These are phyloP conservation scores for Mycena rosella DNA, from an alignment of 768 basidiomycete species.

Conservation along the genomic window DNA sequence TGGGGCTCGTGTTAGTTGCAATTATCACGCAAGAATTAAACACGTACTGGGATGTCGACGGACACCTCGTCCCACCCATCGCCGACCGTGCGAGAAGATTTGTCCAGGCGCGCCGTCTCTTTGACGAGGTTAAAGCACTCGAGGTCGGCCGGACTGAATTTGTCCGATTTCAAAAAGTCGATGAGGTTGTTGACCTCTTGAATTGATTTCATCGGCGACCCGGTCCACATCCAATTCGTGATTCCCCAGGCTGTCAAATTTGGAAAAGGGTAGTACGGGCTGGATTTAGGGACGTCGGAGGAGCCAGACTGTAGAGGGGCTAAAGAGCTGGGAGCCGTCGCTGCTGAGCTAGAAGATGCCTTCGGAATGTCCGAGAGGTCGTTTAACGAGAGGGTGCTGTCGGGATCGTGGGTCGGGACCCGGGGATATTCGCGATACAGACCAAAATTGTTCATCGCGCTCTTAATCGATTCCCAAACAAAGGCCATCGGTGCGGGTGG, in stretches of 20 bases:
- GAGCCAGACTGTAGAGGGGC: background rate
- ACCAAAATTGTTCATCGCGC: slow-evolving; percentile 11
- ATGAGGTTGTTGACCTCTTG: slow-evolving; percentile 4
- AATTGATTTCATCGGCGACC: slow-evolving; percentile 10
- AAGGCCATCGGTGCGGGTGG: background rate
- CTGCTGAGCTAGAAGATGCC: background rate
- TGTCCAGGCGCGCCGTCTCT: slow-evolving; percentile 14
- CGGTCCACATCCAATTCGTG: slow-evolving; percentile 30
- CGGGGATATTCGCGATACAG: slow-evolving; percentile 25
- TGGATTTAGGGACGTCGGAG: background rate
- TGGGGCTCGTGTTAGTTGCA: no score
- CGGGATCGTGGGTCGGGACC: slow-evolving; percentile 20
- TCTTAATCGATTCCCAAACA: slow-evolving; percentile 15
- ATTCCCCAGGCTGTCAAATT: slow-evolving; percentile 16
- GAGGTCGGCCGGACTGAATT: background rate
- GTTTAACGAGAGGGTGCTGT: slow-evolving; percentile 3
- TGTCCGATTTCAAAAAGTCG: background rate
- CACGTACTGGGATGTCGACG: slow-evolving; percentile 24
- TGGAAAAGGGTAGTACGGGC: slow-evolving; percentile 6
- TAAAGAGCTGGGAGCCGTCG: background rate
- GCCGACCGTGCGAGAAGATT: background rate
- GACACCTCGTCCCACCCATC: slow-evolving; percentile 29
- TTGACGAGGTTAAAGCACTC: background rate
- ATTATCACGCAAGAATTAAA: no score
- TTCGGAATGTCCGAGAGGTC: slow-evolving; percentile 25